Evolutionary conservation across 768 basidiomycete genomes (phyloP).

Genomic region (Pleurotus salmoneostramineus): DNA sequence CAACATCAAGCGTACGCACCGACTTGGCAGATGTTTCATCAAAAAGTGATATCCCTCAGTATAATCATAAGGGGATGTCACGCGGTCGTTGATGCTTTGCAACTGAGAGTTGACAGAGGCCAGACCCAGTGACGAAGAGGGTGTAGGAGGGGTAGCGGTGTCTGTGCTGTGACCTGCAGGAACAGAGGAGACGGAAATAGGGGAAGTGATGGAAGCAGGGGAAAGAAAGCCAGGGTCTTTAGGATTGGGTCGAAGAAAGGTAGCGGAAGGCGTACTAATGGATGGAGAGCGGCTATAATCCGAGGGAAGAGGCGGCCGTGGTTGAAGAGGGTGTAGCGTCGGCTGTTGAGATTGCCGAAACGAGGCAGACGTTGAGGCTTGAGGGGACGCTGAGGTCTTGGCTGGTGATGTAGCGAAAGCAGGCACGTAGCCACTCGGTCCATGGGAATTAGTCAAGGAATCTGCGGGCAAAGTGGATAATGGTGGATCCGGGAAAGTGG

Average conservation of each 20-base stretch:
- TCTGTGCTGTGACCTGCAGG: slow-evolving; percentile 23
- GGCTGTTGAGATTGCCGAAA: slow-evolving; percentile 21
- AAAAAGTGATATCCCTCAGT: slow-evolving; percentile 95
- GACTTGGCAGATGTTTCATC: slow-evolving; percentile 87
- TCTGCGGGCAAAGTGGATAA: slow-evolving; percentile 19
- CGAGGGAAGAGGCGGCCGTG: slow-evolving; percentile 34
- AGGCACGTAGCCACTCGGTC: background rate
- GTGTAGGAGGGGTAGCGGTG: slow-evolving; percentile 14
- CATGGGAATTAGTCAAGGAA: background rate
- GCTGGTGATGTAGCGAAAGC: background rate
- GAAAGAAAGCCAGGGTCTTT: slow-evolving; percentile 25
- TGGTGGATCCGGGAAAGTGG: slow-evolving; percentile 38
- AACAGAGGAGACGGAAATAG: slow-evolving; percentile 33
- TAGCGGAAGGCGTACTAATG: slow-evolving; percentile 8
- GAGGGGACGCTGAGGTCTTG: background rate
- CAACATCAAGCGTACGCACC: slow-evolving; percentile 53
- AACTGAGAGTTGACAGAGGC: slow-evolving; percentile 30
- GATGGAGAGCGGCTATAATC: slow-evolving; percentile 8
- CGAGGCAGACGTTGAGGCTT: slow-evolving; percentile 6
- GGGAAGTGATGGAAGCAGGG: slow-evolving; percentile 35
- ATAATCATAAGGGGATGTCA: slow-evolving; percentile 84
- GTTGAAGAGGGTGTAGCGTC: slow-evolving; percentile 41
- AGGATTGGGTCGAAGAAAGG: slow-evolving; percentile 5
- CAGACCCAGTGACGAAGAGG: slow-evolving; percentile 17
- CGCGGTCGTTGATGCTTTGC: slow-evolving; percentile 62